These are phyloP conservation scores for Penicillium sp. DNA, from an alignment of 2,329 filamentous ascomycete species.

Conservation along the genomic window DNA sequence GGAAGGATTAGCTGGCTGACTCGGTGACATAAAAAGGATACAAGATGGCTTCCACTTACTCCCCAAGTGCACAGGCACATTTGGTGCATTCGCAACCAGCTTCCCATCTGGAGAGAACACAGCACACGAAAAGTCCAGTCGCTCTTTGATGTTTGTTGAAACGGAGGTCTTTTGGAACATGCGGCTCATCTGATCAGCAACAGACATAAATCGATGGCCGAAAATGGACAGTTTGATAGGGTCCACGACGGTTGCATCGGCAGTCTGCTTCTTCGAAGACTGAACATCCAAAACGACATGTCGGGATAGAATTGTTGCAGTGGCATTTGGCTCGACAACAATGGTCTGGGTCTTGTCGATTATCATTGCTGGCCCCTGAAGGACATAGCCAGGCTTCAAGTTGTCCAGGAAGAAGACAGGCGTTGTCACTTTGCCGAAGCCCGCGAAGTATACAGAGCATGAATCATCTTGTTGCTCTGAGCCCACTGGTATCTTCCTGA, in stretches of 20 bases:
- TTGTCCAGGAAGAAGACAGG: conserved; percentile 37
- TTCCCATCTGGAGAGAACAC: conserved; percentile 73
- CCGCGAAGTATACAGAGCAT: conserved; percentile 46
- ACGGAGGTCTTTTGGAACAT: conserved; percentile 55
- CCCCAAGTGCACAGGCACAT: conserved; percentile 60
- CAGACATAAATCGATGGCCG: conserved; percentile 56
- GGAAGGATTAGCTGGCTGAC: too few relatives aligned
- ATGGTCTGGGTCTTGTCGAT: conserved; percentile 68
- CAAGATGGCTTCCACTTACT: conserved; percentile 53
- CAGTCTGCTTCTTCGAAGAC: too few relatives aligned
- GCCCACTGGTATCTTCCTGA: too few relatives aligned
- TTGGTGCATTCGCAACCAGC: conserved; percentile 65
- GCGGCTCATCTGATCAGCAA: conserved; percentile 58
- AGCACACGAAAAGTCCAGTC: conserved; percentile 78
- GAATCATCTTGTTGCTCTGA: conserved; percentile 51
- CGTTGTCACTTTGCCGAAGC: conserved; percentile 30
- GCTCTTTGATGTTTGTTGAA: conserved; percentile 74
- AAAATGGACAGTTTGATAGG: conserved; percentile 55
- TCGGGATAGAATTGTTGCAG: too few relatives aligned
- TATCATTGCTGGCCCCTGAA: conserved; percentile 71
- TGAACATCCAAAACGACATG: too few relatives aligned
- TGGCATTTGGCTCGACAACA: too few relatives aligned
- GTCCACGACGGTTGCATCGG: conserved; percentile 64
- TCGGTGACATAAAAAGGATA: conserved; percentile 44
- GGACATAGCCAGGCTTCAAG: conserved; percentile 31